Evolutionary conservation across 352 stramenopile species (phyloP), one percentile per base, ranked within the genome.

Genomic region (Phytopythium chamaehyphon): DNA sequence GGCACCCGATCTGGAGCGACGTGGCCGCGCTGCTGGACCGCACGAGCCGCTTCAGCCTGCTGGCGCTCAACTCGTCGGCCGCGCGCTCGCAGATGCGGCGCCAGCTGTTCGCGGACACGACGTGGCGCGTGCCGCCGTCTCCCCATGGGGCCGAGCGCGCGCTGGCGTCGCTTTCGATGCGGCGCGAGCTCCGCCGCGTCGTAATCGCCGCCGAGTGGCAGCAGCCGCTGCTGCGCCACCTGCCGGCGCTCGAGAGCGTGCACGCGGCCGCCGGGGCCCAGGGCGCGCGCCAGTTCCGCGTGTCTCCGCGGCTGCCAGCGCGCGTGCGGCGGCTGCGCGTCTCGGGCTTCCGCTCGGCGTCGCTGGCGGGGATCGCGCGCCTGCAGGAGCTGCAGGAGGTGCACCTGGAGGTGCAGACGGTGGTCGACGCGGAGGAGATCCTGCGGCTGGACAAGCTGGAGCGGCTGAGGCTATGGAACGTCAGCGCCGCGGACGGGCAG

Each of bases 21-120:
- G 19, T 53, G 5, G 33, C 28, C 5, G 31, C 18, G 14, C 42
- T 53, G 31, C 35, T 53, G 19, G 22, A 36, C 33, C 35, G 47
- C 33, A 43, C 47, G 47, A 36, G 42, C 14, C 47, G 33, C 31
- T 53, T 53, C 47, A 23, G 22, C 31, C 47, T 53, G 26, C 42
- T 36, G 18, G 19, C 47, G 5, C 26, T 43, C 19, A 33, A 22
- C 47, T 35, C 31, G 26, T 33, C 28, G 2, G 23, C n/a, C 47
- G 22, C 5, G 9, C 35, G 22, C 21, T 43, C 47, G 19, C 47
- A 53, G 28, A 6, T 53, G 11, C 47, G 35, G 14, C 18, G 9
- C 12, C 18, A 44, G 12, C 22, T 53, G 31, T 53, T 53, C 47
- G 31, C 47, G 4, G 3, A 43, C 14, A 44, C 47, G 31, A 42